Conservation (phyloP, 768 basidiomycete genomes). For the Suillus sp. region DNA sequence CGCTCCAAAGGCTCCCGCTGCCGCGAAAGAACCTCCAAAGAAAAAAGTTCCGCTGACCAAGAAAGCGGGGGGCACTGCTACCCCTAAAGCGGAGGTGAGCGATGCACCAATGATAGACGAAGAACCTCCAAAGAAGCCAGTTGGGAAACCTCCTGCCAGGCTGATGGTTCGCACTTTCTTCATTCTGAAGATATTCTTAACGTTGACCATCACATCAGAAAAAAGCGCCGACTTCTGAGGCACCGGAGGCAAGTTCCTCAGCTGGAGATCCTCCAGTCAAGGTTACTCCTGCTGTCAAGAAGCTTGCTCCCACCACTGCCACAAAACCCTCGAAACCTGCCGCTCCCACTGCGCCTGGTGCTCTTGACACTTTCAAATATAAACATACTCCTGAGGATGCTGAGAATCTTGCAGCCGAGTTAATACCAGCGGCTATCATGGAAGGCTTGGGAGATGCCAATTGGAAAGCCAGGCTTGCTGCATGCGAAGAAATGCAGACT, state of each 20-base stretch:
- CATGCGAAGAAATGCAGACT: conserved; percentile 78
- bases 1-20: conserved; percentile 40
- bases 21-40: conserved; percentile 38
- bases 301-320: conserved; percentile 42
- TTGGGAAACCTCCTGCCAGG: conserved; percentile 54
- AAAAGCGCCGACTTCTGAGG: conserved; percentile 45
- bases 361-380: conserved; percentile 86
- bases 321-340: conserved; percentile 49
- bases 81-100: conserved; percentile 20
- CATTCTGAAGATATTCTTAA: neutral
- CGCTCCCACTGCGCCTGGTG: conserved; percentile 49
- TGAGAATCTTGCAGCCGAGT: conserved; percentile 70
- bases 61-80: conserved; percentile 19
- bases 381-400: conserved; percentile 92
- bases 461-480: conserved; percentile 91
- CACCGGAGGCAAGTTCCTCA: conserved; percentile 28
- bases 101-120: conserved; percentile 29
- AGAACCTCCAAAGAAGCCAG: conserved; percentile 43
- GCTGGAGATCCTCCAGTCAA: conserved; percentile 31
- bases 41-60: conserved; percentile 38
- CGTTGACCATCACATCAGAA: conserved; percentile 43
- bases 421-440: conserved; percentile 71
- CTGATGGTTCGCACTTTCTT: conserved; percentile 36
- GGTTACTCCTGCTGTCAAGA: conserved; percentile 42
- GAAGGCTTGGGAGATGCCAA: conserved; percentile 81